Evolutionary conservation across 345 rosid species (phyloP).

Genomic region (Firmiana major): DNA sequence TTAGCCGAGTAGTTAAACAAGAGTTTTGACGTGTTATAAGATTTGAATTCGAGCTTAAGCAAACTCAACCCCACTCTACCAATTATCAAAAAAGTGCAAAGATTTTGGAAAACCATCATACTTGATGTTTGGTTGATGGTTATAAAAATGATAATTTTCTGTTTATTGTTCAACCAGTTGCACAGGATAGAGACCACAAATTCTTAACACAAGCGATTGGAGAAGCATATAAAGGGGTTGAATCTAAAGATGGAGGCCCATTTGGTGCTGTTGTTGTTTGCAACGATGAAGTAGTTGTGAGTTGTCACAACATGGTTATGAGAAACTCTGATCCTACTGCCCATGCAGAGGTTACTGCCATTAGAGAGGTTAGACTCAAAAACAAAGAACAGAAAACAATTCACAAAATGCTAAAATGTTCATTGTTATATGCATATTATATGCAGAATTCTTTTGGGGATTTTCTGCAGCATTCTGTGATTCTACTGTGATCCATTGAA

Average conservation of each 20-base stretch:
- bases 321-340: conserved; percentile 88
- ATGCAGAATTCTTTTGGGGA: background rate
- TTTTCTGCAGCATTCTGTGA: background rate
- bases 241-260: conserved; percentile 94
- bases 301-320: conserved; percentile 96
- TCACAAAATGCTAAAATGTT: background rate
- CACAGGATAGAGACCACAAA: conserved; percentile 76
- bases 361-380: conserved; percentile 73
- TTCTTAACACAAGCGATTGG: conserved; percentile 81
- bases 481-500: background rate
- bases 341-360: conserved; percentile 93
- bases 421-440: background rate
- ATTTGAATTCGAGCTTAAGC: too few relatives aligned
- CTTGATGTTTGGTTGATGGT: background rate
- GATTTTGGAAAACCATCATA: conserved; percentile 1
- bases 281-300: conserved; percentile 68
- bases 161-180: conserved; percentile 51
- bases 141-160: background rate
- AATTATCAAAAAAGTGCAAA: too few relatives aligned
- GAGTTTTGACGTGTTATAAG: too few relatives aligned
- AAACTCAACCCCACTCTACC: too few relatives aligned
- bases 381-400: background rate
- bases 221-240: conserved; percentile 97
- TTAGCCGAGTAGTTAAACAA: too few relatives aligned
- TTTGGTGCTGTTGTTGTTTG: conserved; percentile 95